Conservation (phyloP, 306 rosid species). For the Dryas octopetala region DNA sequence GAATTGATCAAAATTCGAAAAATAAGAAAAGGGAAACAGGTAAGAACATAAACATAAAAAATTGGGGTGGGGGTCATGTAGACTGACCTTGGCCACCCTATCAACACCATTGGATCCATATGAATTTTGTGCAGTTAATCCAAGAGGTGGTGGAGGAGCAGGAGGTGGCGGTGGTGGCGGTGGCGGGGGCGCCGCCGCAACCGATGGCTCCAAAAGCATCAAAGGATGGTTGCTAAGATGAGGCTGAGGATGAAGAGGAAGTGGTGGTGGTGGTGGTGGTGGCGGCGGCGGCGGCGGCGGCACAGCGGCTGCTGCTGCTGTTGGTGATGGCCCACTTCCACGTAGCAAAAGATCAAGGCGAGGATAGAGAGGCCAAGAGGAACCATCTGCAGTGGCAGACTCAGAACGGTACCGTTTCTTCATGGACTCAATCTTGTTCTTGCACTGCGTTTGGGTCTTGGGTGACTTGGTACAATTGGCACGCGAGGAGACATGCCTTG, state of each 20-base stretch:
- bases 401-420: constrained; percentile 86
- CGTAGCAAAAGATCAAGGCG: constrained; percentile 75
- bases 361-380: constrained; percentile 84
- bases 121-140: constrained; percentile 56
- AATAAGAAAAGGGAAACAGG: neutral
- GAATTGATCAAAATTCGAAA: neutral
- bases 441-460: constrained; percentile 93
- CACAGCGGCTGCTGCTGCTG: neutral
- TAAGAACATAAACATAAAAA: neutral
- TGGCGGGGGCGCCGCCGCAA: constrained; percentile 24
- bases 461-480: constrained; percentile 56
- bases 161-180: constrained; percentile 22
- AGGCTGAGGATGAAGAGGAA: neutral
- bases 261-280: neutral
- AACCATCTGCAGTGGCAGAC: constrained; percentile 60
- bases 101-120: constrained; percentile 76
- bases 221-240: constrained; percentile 37
- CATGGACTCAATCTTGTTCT: constrained; percentile 99
- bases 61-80: neutral
- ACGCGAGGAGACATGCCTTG: constrained; percentile 65
- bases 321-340: constrained; percentile 53
- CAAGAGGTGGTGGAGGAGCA: constrained; percentile 29
- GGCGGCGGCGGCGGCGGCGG: neutral
- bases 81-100: constrained; percentile 62
- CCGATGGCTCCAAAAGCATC: constrained; percentile 51